Evolutionary conservation across 2,329 filamentous ascomycete genomes (phyloP), one percentile per base, ranked within the genome.

Genomic region (Capronia epimyces): DNA sequence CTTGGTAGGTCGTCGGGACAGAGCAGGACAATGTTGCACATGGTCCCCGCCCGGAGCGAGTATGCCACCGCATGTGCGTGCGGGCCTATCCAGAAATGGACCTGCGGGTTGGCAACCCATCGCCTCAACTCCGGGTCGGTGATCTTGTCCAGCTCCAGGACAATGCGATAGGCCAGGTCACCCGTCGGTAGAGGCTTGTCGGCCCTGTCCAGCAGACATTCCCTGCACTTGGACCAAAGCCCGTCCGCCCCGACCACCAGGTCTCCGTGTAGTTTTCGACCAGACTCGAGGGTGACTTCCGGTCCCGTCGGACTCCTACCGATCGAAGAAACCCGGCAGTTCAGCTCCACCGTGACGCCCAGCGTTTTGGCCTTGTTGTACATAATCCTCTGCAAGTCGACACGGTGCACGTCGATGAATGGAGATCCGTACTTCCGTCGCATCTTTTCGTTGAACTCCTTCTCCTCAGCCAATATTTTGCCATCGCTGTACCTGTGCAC

Each of bases 1-100:
- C 53, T 51, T 4, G 64, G 65, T 9, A 76, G 61, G 45, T 75
- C 71, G 52, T 76, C 74, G 0, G 73, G 73, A 12, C 69, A 68
- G 8, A 75, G 64, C 1, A 75, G 65, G 1, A 75, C 74, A 45
- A 77, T 66, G 57, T 77, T 76, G 59, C 72, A 74, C 41, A 71
- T 64, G n/a, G 65, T 61, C n/a, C 71, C 71, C 3, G 64, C 68
- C 34, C 69, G 65, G 3, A 77, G 61, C 3, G 73, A 65, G 52
- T 78, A 78, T 43, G 70, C 70, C 25, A 77, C 73, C 3, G 72
- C 75, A 58, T 81, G 78, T n/a, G 67, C 67, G 32, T 70, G 63
- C 0, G 76, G 77, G 0, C 77, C 77, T n/a, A 79, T 63, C 76
- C 79, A 80, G 56, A 78, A 75, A 55, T 78, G 72, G 2, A 79